These are phyloP conservation scores for Leccinum subgranulosum DNA, from an alignment of 768 basidiomycete genomes.

Conservation along the genomic window DNA sequence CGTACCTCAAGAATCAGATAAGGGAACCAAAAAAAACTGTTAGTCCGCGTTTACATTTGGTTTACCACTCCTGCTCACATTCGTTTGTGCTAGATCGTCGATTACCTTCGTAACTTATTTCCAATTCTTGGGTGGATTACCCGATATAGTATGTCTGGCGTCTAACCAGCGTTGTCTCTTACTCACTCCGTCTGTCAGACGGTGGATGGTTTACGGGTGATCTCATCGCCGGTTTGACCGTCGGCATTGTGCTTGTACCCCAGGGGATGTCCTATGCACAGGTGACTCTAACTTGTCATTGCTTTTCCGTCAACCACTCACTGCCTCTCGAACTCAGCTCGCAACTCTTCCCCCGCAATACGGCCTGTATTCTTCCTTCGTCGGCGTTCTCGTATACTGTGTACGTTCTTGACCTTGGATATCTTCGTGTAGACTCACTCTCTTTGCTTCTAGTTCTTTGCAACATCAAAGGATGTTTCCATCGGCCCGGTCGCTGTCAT, in stretches of 20 bases:
- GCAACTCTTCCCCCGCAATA: conserved; percentile 85
- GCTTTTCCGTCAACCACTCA: not conserved
- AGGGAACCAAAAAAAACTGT: conserved; percentile 51
- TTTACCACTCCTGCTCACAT: not conserved
- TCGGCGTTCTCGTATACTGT: conserved; percentile 82
- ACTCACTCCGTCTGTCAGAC: conserved; percentile 38
- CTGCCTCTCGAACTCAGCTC: conserved; percentile 43
- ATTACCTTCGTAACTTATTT: conserved; percentile 74
- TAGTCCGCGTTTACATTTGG: not conserved
- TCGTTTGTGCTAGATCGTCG: conserved; percentile 42
- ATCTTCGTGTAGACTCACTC: not conserved
- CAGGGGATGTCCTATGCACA: conserved; percentile 90
- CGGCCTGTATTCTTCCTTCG: conserved; percentile 91
- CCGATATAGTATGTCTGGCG: conserved; percentile 66
- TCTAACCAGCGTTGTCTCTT: not conserved
- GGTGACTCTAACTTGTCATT: conserved; percentile 34
- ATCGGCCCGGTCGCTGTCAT: conserved; percentile 99
- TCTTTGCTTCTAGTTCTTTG: conserved; percentile 65
- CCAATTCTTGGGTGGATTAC: conserved; percentile 84
- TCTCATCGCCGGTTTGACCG: conserved; percentile 86
- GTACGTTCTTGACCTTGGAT: conserved; percentile 39
- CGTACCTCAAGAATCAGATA: conserved; percentile 46
- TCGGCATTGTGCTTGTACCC: conserved; percentile 93
- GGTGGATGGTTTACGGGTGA: conserved; percentile 82
- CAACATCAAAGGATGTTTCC: conserved; percentile 98